A percentile compares a stretch with the other conserved stretches of the same genome.
Conservation (phyloP, 257 asterid genomes). For the Henckelia pumila region DNA sequence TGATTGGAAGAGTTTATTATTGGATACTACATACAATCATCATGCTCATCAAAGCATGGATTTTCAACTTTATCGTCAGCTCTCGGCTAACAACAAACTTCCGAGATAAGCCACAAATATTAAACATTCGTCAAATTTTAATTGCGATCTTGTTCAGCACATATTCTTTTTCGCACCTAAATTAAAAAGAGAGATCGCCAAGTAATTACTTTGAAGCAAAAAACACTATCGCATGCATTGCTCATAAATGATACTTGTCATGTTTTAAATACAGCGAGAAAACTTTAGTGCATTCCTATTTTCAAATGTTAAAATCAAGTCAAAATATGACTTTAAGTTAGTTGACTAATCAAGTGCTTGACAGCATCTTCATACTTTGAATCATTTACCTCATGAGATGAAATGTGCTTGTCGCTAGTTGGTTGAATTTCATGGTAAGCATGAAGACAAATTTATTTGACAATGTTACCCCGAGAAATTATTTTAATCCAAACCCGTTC, state of each 20-base stretch:
- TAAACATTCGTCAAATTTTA: conserved; percentile 10
- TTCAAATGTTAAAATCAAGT: conserved; percentile 5
- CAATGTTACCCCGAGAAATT: too few relatives aligned
- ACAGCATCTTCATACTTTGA: conserved; percentile 19
- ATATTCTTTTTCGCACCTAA: conserved; percentile 1
- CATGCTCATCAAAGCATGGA: conserved; percentile 48
- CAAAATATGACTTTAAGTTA: not conserved
- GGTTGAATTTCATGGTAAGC: conserved; percentile 30
- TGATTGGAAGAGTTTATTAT: conserved; percentile 28
- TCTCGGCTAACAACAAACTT: conserved; percentile 41
- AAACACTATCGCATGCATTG: not conserved
- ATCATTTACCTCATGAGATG: conserved; percentile 42
- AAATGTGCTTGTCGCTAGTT: conserved; percentile 24
- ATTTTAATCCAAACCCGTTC: too few relatives aligned
- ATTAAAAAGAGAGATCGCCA: conserved; percentile 8
- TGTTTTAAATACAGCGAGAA: not conserved
- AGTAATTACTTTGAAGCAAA: conserved; percentile 13
- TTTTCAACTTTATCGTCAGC: conserved; percentile 63
- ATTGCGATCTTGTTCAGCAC: conserved; percentile 3
- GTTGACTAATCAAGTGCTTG: not conserved
- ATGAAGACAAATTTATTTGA: conserved; percentile 19
- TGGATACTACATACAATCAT: conserved; percentile 27
- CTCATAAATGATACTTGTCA: conserved; percentile 13
- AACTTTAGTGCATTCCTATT: not conserved
- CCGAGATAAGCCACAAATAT: conserved; percentile 28